These are phyloP conservation scores for Phlebiopsis gigantea DNA, from an alignment of 768 basidiomycete genomes.

Conservation along the genomic window DNA sequence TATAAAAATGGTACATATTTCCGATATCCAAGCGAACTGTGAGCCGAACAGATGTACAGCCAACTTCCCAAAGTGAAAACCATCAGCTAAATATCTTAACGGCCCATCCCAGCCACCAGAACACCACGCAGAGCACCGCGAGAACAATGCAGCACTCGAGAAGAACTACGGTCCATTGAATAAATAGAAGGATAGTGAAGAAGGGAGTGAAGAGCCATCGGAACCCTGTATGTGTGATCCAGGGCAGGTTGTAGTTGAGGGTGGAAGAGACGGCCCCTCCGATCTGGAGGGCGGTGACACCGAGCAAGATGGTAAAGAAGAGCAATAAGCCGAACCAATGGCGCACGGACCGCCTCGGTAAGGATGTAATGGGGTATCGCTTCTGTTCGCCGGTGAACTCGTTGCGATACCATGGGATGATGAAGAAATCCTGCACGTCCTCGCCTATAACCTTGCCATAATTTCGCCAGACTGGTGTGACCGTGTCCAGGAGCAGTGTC, in stretches of 20 bases:
- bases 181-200: conserved; percentile 57
- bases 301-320: conserved; percentile 45
- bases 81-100: conserved; percentile 42
- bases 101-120: conserved; percentile 78
- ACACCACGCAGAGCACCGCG: conserved; percentile 50
- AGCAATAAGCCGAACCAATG: conserved; percentile 64
- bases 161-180: conserved; percentile 65
- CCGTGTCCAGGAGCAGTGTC: conserved; percentile 69
- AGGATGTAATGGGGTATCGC: conserved; percentile 49
- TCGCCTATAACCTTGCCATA: conserved; percentile 80
- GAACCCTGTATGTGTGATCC: conserved; percentile 55
- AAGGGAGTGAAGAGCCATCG: conserved; percentile 60
- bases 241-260: conserved; percentile 47
- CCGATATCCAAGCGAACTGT: not conserved
- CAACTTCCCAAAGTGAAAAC: not conserved
- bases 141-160: conserved; percentile 53
- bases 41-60: not conserved
- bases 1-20: conserved; percentile 3
- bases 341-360: conserved; percentile 59
- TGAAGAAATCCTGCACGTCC: conserved; percentile 75
- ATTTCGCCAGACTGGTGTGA: conserved; percentile 76
- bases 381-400: conserved; percentile 78
- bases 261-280: conserved; percentile 54
- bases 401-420: conserved; percentile 78
- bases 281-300: conserved; percentile 47